Evolutionary conservation across 2,329 filamentous ascomycete species (phyloP), one percentile per base, ranked within the genome.

Genomic region (Cercospora sp.): DNA sequence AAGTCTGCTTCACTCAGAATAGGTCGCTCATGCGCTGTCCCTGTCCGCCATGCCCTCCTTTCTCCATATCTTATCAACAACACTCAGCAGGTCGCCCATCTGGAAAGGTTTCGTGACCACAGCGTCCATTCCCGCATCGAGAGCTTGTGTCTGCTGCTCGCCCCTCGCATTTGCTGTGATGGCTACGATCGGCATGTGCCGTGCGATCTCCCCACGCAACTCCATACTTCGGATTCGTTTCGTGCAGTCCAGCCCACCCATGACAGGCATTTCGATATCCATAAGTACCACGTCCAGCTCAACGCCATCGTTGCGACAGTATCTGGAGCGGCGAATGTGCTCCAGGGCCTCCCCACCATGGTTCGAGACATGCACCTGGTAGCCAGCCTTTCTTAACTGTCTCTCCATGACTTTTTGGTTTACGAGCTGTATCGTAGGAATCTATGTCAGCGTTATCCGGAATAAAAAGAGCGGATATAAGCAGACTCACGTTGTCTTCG

Each of bases 81-180:
- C 83, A 0, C 80, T 80, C 40, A 83, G 76, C 26, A 84, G 70
- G 60, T 83, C 81, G 2, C 77, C 76, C 55, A 84, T 82, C 12
- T 82, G 76, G 43, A 71, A 71, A 9, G 71, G 71, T 58, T 71
- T 73, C 51, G 71, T 70, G 10, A 73, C 66, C 18, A 73, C 69
- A 28, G 89, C 90, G 77, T 93, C 89, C 81, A 93, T 91, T 24
- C 91, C 91, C n/a, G 89, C 89, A 63, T 86, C 83, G 75, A 91
- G 86, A 65, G 91, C 90, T 71, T 85, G 87, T 67, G 86, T 51
- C 45, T 70, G 69, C 57, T 73, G 18, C 91, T 87, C 74, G 90
- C 89, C 66, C 82, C 81, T 34, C 84, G 82, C 64, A 90, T 85
- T 93, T 1, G 91, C 91, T 24, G 91, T 93, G n/a, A 91, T 89